These are phyloP conservation scores for Elsinoe necatrix DNA, from an alignment of 2,329 filamentous ascomycete species.

Conservation along the genomic window DNA sequence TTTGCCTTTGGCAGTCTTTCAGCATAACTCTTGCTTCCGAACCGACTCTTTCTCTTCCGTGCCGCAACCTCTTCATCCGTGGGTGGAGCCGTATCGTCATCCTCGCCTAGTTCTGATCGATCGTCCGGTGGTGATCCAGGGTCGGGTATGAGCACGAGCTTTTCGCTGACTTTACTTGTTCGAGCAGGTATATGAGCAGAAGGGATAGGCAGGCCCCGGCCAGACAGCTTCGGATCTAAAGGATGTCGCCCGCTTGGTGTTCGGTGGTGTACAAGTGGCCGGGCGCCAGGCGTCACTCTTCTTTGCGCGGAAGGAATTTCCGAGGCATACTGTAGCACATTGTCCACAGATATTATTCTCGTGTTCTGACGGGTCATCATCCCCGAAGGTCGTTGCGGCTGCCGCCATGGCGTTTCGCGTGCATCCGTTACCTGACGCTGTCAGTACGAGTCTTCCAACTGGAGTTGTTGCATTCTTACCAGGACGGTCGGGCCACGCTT, in stretches of 20 bases:
- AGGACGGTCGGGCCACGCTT: slow-evolving; percentile 31
- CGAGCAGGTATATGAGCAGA: slow-evolving; percentile 60
- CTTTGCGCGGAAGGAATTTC: slow-evolving; percentile 94
- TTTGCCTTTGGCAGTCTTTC: slow-evolving; percentile 85
- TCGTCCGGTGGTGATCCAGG: slow-evolving; percentile 41
- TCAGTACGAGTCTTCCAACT: slow-evolving; percentile 17
- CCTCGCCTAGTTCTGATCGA: slow-evolving; percentile 52
- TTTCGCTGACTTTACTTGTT: slow-evolving; percentile 91
- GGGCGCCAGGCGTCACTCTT: slow-evolving; percentile 55
- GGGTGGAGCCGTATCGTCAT: slow-evolving; percentile 52
- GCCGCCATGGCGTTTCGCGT: slow-evolving; percentile 38
- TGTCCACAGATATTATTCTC: slow-evolving; percentile 81
- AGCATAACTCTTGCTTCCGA: slow-evolving; percentile 77
- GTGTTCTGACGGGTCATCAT: slow-evolving; percentile 39
- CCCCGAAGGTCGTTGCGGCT: slow-evolving; percentile 30
- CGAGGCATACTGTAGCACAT: slow-evolving; percentile 84
- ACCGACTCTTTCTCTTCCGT: slow-evolving; percentile 51
- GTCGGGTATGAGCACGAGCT: slow-evolving; percentile 89
- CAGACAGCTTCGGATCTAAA: slow-evolving; percentile 47
- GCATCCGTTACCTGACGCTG: slow-evolving; percentile 48
- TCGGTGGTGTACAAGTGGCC: slow-evolving; percentile 40
- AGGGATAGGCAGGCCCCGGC: slow-evolving; percentile 44
- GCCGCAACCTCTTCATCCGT: slow-evolving; percentile 60
- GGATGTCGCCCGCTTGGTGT: slow-evolving; percentile 45
- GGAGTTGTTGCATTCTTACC: slow-evolving; percentile 19